Percentiles rank a stretch among this genome's conserved stretches.
These are phyloP conservation scores for Ophiostoma tasmaniense DNA, from an alignment of 2,329 filamentous ascomycete genomes.

Conservation along the genomic window DNA sequence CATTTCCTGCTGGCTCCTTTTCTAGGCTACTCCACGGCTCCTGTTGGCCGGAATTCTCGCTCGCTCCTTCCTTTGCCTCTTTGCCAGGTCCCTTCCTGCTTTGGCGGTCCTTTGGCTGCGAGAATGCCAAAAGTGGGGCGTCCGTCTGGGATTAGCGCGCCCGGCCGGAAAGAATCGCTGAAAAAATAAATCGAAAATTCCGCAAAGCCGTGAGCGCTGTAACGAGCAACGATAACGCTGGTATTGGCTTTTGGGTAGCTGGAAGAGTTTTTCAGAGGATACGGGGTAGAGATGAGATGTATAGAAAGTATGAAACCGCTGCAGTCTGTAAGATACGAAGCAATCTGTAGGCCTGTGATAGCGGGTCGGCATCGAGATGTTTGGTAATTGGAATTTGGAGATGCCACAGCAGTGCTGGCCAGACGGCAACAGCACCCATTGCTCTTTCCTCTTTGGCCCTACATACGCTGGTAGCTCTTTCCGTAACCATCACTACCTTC, in stretches of 20 bases:
- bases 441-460: not conserved
- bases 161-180: slow-evolving; percentile 45
- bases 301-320: not conserved
- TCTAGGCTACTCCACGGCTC: not conserved
- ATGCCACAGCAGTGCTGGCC: not conserved
- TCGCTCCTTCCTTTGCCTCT: not conserved
- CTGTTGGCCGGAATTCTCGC: not conserved
- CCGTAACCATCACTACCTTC: not conserved
- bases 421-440: not conserved
- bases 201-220: slow-evolving; percentile 1
- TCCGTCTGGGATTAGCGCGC: slow-evolving; percentile 23
- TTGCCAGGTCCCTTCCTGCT: slow-evolving; percentile 4
- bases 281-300: not conserved
- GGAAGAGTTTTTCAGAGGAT: slow-evolving; percentile 2
- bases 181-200: slow-evolving; percentile 31
- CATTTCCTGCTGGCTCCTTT: not conserved
- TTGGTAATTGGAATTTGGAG: not conserved
- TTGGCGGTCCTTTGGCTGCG: not conserved
- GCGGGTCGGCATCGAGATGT: not conserved
- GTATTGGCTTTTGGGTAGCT: not conserved
- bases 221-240: slow-evolving; percentile 4
- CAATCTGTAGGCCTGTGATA: not conserved
- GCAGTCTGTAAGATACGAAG: too few relatives aligned
- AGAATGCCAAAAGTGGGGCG: slow-evolving; percentile 15
- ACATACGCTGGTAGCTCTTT: not conserved